These are phyloP conservation scores for Glarea lozoyensis DNA, from an alignment of 495 filamentous ascomycete species.

Conservation along the genomic window DNA sequence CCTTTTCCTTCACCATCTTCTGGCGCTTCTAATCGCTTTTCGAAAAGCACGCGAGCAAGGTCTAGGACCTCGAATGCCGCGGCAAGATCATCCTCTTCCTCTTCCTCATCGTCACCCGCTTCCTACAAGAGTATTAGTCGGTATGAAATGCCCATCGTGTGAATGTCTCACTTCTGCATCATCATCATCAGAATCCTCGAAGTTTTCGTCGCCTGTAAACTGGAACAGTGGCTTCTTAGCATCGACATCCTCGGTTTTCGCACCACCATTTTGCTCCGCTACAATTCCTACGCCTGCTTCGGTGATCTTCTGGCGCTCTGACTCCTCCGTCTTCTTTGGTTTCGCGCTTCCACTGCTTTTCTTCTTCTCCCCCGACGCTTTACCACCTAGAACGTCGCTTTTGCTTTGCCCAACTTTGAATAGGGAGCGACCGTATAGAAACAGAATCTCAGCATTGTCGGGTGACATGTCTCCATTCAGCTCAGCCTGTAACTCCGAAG, in stretches of 20 bases:
- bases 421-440: slow-evolving; percentile 82
- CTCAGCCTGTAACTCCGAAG: slow-evolving; percentile 81
- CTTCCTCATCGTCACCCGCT: slow-evolving; percentile 39
- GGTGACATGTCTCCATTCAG: slow-evolving; percentile 86
- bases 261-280: slow-evolving; percentile 25
- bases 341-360: slow-evolving; percentile 31
- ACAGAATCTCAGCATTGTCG: slow-evolving; percentile 86
- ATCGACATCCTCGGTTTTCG: slow-evolving; percentile 28
- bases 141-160: background rate
- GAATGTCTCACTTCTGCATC: slow-evolving; percentile 31
- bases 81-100: slow-evolving; percentile 85
- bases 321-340: slow-evolving; percentile 20
- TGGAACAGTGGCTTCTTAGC: slow-evolving; percentile 72
- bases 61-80: slow-evolving; percentile 90
- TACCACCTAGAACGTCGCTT: slow-evolving; percentile 85
- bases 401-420: slow-evolving; percentile 90
- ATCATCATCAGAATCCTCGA: slow-evolving; percentile 66
- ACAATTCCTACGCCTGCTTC: slow-evolving; percentile 32
- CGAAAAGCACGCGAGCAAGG: slow-evolving; percentile 73
- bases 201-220: slow-evolving; percentile 91
- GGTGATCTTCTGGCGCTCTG: slow-evolving; percentile 19
- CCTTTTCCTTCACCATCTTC: slow-evolving; percentile 35
- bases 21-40: slow-evolving; percentile 40
- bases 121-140: slow-evolving; percentile 9
- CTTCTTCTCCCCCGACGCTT: slow-evolving; percentile 51